Base-by-base conservation (phyloP, 208 protist genomes). In the Acanthamoeba quina region DNA sequence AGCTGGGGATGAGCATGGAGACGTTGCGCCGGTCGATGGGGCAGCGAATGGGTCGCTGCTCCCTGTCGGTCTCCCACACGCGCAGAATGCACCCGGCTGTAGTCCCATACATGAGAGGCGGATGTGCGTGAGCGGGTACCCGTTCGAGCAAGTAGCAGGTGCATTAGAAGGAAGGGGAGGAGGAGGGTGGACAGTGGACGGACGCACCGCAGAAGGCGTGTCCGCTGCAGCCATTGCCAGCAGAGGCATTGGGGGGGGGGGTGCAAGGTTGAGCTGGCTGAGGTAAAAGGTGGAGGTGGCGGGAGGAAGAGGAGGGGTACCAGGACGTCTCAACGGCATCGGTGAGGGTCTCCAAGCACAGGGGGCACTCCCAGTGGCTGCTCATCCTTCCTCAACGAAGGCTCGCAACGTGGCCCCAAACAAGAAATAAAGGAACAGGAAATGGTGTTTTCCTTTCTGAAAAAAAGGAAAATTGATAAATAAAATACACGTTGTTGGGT, bases 1-100 rank as follows among this genome's bases (percentile, higher is more conserved):
- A 86, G 78, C 78, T 86, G 13, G 78, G 78, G 47, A 86, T 86
- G 78, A 86, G 78, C 78, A 86, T 86, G 26, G 47, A 86, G 9
- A 86, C 78, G 29, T 29, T 60, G 26, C 78, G 78, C 3, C 78
- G 78, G 52, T 86, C 78, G 26, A 86, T 62, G 11, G 78, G 78
- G 49, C 78, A 86, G 49, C 78, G 78, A 41, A 86, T 86, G 49
- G 78, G 78, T 13, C 78, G 78, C 5, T 56, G 47, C 11, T 41
- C 15, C 29, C 78, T 26, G 34, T 86, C 78, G 19, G 17, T 62
- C 49, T 86, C 78, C 78, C 78, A 86, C 21, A 86, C 78, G 47
- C 78, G 78, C 49, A 86, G n/a, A 0, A 86, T 86, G 78, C 78
- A 86, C 44, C 52, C 29, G 4, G 78, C 78, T 86, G 37, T 37